Percentiles rank a stretch among this genome's conserved stretches.
These are phyloP conservation scores for Nothophaeocryptopus gaeumannii DNA, from an alignment of 2,329 filamentous ascomycete genomes.

Conservation along the genomic window DNA sequence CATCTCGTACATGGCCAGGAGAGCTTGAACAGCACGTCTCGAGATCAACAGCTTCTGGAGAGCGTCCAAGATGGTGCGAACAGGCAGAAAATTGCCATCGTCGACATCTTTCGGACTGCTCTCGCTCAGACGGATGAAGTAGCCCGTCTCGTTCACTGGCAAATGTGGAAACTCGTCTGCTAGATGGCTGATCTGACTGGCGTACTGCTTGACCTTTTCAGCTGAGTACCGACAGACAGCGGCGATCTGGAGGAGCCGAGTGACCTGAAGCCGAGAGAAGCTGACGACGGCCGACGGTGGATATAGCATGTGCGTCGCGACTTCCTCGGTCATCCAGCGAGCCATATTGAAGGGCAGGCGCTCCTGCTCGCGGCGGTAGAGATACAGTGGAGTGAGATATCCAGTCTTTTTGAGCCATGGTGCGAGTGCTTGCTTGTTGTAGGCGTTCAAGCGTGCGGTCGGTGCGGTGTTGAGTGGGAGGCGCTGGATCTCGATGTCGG, in stretches of 20 bases:
- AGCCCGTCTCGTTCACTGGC: background rate
- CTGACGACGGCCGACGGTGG: background rate
- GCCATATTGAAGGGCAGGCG: slow-evolving; percentile 9
- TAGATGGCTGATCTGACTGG: background rate
- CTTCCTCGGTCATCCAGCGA: slow-evolving; percentile 1
- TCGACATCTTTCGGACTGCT: slow-evolving; percentile 11
- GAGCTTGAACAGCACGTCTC: slow-evolving; percentile 8
- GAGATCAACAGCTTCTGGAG: slow-evolving; percentile 8
- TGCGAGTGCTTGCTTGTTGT: slow-evolving; percentile 8
- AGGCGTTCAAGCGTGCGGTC: slow-evolving; percentile 5
- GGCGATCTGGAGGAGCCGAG: background rate
- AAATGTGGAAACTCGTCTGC: background rate
- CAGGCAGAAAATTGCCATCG: slow-evolving; percentile 2
- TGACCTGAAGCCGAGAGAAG: background rate
- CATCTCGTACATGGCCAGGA: background rate
- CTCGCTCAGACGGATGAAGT: slow-evolving; percentile 8
- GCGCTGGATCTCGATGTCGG: slow-evolving; percentile 4
- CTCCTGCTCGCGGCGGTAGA: slow-evolving; percentile 7
- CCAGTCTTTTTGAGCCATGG: slow-evolving; percentile 8
- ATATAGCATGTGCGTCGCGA: slow-evolving; percentile 2
- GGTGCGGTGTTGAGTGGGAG: background rate
- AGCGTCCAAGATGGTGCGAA: slow-evolving; percentile 1
- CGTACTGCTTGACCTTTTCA: background rate
- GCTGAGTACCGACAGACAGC: slow-evolving; percentile 1
- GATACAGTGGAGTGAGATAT: slow-evolving; percentile 8